Evolutionary conservation across 352 stramenopile species (phyloP).

Genomic region (Globisporangium acanthophoron): DNA sequence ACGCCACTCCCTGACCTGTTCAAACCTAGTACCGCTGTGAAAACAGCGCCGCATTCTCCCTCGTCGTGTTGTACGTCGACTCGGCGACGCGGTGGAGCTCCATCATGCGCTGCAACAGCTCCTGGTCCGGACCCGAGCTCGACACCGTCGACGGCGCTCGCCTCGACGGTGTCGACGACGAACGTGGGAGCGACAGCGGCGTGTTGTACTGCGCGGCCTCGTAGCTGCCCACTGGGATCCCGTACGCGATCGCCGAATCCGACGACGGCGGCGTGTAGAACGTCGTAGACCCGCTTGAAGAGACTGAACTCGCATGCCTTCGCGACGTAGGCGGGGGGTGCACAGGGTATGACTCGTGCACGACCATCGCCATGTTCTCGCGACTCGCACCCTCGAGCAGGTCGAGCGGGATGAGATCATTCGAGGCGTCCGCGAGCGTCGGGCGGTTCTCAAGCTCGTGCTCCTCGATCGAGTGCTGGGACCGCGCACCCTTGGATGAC

Average conservation of each 20-base stretch:
- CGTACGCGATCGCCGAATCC: constrained; percentile 2
- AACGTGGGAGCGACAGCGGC: not conserved
- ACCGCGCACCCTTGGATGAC: not conserved
- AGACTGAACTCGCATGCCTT: not conserved
- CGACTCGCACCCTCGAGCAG: not conserved
- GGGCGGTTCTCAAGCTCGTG: not conserved
- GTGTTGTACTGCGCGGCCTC: not conserved
- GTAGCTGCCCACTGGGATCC: constrained; percentile 7
- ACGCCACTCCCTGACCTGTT: no score
- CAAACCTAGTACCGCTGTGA: constrained; percentile 8
- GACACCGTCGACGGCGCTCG: constrained; percentile 8
- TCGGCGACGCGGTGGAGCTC: constrained; percentile 47
- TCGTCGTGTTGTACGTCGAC: constrained; percentile 39
- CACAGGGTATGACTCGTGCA: constrained; percentile 3
- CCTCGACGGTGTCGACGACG: constrained; percentile 11
- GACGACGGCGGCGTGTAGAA: constrained; percentile 8
- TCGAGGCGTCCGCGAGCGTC: constrained; percentile 10
- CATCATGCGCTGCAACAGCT: constrained; percentile 29
- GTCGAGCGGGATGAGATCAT: constrained; percentile 12
- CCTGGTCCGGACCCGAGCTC: constrained; percentile 2
- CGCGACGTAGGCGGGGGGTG: not conserved
- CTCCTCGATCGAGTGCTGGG: not conserved
- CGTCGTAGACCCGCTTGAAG: not conserved
- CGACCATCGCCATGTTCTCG: constrained; percentile 8
- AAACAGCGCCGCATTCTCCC: constrained; percentile 45